These are phyloP conservation scores for Cryptococcus sp. DNA, from an alignment of 1,284 basidiomycete genomes.

Conservation along the genomic window DNA sequence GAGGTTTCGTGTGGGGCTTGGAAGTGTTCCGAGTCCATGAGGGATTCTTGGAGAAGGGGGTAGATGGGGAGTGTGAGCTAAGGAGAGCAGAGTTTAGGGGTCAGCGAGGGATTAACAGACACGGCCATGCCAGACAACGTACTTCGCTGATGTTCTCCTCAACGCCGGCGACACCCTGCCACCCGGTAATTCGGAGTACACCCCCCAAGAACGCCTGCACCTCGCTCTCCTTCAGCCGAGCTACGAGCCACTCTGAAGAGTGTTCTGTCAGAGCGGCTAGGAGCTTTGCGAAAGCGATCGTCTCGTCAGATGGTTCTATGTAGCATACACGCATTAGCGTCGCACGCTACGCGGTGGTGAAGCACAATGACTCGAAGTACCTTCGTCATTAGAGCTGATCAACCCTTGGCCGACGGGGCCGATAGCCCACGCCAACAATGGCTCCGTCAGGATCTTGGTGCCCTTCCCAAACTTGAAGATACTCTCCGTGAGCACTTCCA, in stretches of 20 bases:
- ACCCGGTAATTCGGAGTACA: constrained; percentile 68
- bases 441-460: constrained; percentile 69
- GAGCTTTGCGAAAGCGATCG: constrained; percentile 66
- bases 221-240: constrained; percentile 60
- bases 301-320: constrained; percentile 40
- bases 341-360: background rate
- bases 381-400: constrained; percentile 24
- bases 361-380: constrained; percentile 13
- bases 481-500: constrained; percentile 71
- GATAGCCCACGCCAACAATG: constrained; percentile 69
- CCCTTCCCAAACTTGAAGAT: constrained; percentile 69
- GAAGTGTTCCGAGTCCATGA: constrained; percentile 66
- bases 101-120: background rate
- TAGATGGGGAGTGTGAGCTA: constrained; percentile 76
- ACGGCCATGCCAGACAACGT: constrained; percentile 4
- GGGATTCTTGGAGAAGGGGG: constrained; percentile 80
- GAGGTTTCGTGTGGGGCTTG: constrained; percentile 53
- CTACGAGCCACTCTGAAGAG: constrained; percentile 72
- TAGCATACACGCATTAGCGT: background rate
- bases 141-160: constrained; percentile 79
- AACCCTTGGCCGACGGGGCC: constrained; percentile 49
- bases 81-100: background rate
- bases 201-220: constrained; percentile 68
- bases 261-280: constrained; percentile 77
- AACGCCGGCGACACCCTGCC: constrained; percentile 69